Evolutionary conservation across 345 rosid genomes (phyloP).

Genomic region (Eucalyptus sideroxylon): DNA sequence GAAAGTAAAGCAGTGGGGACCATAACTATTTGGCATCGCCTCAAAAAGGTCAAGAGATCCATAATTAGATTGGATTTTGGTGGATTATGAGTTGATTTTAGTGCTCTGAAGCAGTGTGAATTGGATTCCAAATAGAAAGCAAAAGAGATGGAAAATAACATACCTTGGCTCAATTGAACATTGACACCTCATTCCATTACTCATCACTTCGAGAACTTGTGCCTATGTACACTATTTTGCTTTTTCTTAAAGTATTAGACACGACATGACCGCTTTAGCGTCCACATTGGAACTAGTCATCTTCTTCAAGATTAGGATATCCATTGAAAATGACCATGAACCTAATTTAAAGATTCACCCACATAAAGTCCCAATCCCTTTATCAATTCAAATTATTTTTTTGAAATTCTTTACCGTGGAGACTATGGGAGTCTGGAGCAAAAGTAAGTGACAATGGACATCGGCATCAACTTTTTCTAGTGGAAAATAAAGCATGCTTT

Average conservation of each 20-base stretch:
- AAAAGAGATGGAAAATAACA: too few species aligned
- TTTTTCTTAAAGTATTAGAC: not conserved
- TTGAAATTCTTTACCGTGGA: not conserved
- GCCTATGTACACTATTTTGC: not conserved
- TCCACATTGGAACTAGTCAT: not conserved
- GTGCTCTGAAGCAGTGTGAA: not conserved
- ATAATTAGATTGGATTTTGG: not conserved
- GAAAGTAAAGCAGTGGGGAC: too few species aligned
- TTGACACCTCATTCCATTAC: not conserved
- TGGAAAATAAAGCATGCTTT: not conserved
- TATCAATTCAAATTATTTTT: rapidly evolving
- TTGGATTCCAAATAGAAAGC: not conserved
- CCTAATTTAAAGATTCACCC: not conserved
- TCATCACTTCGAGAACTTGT: rapidly evolving
- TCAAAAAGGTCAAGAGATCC: not conserved
- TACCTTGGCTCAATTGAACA: not conserved
- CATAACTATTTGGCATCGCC: too few species aligned
- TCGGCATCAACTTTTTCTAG: not conserved
- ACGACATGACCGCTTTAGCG: not conserved
- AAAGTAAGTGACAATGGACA: not conserved
- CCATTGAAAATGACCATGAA: rapidly evolving
- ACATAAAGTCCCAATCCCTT: too few species aligned
- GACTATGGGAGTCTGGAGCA: rapidly evolving
- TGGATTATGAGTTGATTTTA: not conserved
- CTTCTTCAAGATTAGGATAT: not conserved